Percentiles rank a stretch among this genome's conserved stretches.
phyloP scores from a whole-genome alignment of 2,329 filamentous ascomycete species.

The Xylariaceae sp. region DNA sequence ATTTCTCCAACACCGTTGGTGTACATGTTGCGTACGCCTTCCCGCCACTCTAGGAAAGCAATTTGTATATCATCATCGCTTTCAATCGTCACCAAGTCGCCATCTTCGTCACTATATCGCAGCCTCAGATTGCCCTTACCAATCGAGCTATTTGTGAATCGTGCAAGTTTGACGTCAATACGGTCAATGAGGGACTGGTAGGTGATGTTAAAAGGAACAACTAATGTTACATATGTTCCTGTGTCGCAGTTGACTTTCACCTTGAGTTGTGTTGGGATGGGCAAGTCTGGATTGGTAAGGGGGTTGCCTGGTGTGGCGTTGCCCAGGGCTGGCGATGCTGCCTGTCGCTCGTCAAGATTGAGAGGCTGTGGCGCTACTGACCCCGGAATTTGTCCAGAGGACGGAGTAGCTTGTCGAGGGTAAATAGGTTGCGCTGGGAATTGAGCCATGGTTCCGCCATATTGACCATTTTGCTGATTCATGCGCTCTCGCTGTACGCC shows the following conservation, averaged over 20 bases:
- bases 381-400: conserved; percentile 41
- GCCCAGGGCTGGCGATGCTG: conserved; percentile 54
- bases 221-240: conserved; percentile 90
- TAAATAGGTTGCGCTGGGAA: conserved; percentile 63
- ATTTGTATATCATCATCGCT: conserved; percentile 96
- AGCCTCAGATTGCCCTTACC: conserved; percentile 82
- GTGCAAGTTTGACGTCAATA: conserved; percentile 91
- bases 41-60: conserved; percentile 92
- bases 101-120: conserved; percentile 90
- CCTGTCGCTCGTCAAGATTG: conserved; percentile 48
- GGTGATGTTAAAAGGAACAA: conserved; percentile 92
- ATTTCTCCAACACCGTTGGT: conserved; percentile 84
- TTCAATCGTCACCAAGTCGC: conserved; percentile 90
- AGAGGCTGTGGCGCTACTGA: conserved; percentile 44
- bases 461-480: conserved; percentile 54
- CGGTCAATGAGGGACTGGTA: conserved; percentile 93
- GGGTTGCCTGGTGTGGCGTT: conserved; percentile 43
- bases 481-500: conserved; percentile 67
- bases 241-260: conserved; percentile 90
- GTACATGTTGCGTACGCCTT: conserved; percentile 63
- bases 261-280: conserved; percentile 78
- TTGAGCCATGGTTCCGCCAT: conserved; percentile 59
- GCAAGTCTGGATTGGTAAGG: conserved; percentile 55
- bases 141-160: conserved; percentile 84
- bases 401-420: conserved; percentile 53